These are phyloP conservation scores for Candida succiphila DNA, from an alignment of 805 yeast species.

Conservation along the genomic window DNA sequence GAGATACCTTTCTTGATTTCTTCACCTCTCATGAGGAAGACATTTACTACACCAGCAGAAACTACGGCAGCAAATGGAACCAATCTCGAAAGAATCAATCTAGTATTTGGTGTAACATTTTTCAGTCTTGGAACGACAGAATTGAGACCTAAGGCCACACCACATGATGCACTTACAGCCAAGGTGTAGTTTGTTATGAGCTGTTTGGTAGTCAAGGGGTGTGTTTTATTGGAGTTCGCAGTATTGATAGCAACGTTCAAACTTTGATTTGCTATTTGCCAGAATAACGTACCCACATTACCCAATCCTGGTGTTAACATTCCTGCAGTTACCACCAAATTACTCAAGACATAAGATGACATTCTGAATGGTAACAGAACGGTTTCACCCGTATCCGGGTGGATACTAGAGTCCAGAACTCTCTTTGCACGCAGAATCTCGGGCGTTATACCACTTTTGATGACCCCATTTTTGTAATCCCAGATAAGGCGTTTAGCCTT, in stretches of 20 bases:
- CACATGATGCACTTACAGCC: slow-evolving; percentile 92
- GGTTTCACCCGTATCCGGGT: slow-evolving; percentile 94
- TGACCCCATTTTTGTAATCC: slow-evolving; percentile 63
- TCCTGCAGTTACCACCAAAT: slow-evolving; percentile 91
- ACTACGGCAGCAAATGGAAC: slow-evolving; percentile 99
- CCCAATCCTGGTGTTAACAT: slow-evolving; percentile 95
- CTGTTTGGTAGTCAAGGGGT: slow-evolving; percentile 75
- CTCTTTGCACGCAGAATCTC: slow-evolving; percentile 85
- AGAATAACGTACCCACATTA: slow-evolving; percentile 81
- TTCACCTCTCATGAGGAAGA: slow-evolving; percentile 93
- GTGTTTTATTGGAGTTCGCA: slow-evolving; percentile 92
- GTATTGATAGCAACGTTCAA: slow-evolving; percentile 94
- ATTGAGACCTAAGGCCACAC: slow-evolving; percentile 90
- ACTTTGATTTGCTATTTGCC: slow-evolving; percentile 98
- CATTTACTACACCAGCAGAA: slow-evolving; percentile 92
- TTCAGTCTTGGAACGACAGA: slow-evolving; percentile 82
- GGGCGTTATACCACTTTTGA: slow-evolving; percentile 51
- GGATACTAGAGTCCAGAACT: slow-evolving; percentile 82
- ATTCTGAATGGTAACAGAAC: slow-evolving; percentile 91
- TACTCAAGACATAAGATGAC: slow-evolving; percentile 92
- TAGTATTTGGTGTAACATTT: slow-evolving; percentile 58
- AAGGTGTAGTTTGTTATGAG: slow-evolving; percentile 68
- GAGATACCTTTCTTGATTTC: slow-evolving; percentile 81
- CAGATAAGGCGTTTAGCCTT: slow-evolving; percentile 56
- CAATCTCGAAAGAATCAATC: slow-evolving; percentile 65